These are phyloP conservation scores for Mycena crocata DNA, from an alignment of 768 basidiomycete species.

Conservation along the genomic window DNA sequence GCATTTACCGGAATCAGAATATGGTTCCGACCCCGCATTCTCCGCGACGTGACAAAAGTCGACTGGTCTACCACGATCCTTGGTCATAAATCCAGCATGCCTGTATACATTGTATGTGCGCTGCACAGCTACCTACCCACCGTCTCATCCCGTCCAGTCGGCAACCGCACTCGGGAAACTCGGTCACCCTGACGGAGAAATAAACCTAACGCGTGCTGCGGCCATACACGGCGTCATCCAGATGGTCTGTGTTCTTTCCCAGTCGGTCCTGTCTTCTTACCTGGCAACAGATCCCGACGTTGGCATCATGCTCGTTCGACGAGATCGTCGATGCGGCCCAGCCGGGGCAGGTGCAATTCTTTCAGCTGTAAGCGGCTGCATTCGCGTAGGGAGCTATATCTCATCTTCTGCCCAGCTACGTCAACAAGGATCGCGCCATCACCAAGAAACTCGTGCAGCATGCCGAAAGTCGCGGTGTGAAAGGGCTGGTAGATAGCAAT, in stretches of 20 bases:
- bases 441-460: slow-evolving; percentile 91
- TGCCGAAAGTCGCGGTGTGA: slow-evolving; percentile 91
- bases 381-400: not conserved
- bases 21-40: slow-evolving; percentile 91
- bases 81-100: slow-evolving; percentile 79
- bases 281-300: slow-evolving; percentile 83
- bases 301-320: slow-evolving; percentile 96
- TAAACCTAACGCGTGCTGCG: slow-evolving; percentile 79
- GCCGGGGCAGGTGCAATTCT: slow-evolving; percentile 85
- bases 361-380: slow-evolving; percentile 81
- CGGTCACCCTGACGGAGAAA: slow-evolving; percentile 83
- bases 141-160: slow-evolving; percentile 51
- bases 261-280: not conserved
- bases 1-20: slow-evolving; percentile 53
- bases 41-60: slow-evolving; percentile 88
- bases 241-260: slow-evolving; percentile 49
- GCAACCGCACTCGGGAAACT: slow-evolving; percentile 89
- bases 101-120: slow-evolving; percentile 78
- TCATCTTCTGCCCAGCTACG: slow-evolving; percentile 65
- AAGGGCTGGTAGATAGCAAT: slow-evolving; percentile 82
- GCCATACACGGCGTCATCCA: slow-evolving; percentile 72
- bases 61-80: slow-evolving; percentile 88
- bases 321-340: slow-evolving; percentile 89
- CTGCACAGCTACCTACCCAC: not conserved
- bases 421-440: slow-evolving; percentile 89